phyloP scores from a whole-genome alignment of 2,329 filamentous ascomycete species.

The Knoxdaviesia capensis region DNA sequence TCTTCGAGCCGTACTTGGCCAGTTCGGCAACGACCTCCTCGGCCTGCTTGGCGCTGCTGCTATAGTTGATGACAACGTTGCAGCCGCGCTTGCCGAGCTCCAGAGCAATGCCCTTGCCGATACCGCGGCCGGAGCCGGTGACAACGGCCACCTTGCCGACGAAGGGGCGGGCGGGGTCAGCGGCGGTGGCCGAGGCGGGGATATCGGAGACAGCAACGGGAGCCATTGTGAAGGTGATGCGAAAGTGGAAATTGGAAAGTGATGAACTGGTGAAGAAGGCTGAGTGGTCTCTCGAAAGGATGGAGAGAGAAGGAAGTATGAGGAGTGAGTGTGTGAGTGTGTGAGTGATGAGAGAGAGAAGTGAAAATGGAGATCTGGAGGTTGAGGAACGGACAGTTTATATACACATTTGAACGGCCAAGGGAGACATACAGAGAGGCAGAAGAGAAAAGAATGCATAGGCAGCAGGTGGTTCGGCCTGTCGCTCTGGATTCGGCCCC shows the following conservation, averaged over 20 bases:
- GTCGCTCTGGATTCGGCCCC: no score
- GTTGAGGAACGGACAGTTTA: no score
- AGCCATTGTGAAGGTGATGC: slow-evolving; percentile 4
- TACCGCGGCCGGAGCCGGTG: slow-evolving; percentile 45
- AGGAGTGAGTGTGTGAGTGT: neutral
- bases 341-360: neutral
- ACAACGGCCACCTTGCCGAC: slow-evolving; percentile 36
- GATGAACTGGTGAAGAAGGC: neutral
- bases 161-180: slow-evolving; percentile 16
- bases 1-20: slow-evolving; percentile 32
- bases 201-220: slow-evolving; percentile 4
- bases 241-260: neutral
- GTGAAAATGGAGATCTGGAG: neutral
- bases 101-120: slow-evolving; percentile 44
- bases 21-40: slow-evolving; percentile 35
- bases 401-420: no score
- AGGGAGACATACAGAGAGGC: neutral
- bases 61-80: slow-evolving; percentile 48
- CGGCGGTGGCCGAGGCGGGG: slow-evolving; percentile 6
- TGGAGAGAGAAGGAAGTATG: neutral
- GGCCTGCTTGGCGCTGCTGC: slow-evolving; percentile 31
- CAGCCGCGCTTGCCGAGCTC: slow-evolving; percentile 46
- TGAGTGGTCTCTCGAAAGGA: neutral
- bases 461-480: neutral
- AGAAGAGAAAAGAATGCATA: neutral